phyloP scores from a whole-genome alignment of 73 alveolate genomes.

The Tetrahymena borealis region DNA sequence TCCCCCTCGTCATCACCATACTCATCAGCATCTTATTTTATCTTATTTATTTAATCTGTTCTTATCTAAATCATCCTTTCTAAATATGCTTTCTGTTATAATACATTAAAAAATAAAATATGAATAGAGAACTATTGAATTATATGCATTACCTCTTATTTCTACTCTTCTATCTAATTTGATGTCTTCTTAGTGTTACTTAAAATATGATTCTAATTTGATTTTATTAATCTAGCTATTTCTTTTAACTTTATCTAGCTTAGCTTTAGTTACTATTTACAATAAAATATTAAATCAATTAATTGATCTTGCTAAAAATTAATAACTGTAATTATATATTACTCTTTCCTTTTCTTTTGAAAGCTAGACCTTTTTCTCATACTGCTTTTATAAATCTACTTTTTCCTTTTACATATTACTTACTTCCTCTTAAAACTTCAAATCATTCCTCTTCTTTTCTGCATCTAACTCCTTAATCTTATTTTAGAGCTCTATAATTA shows the following conservation, averaged over 20 bases:
- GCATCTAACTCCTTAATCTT: neutral
- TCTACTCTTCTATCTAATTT: neutral
- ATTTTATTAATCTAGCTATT: neutral
- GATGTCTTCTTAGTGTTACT: neutral
- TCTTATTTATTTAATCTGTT: neutral
- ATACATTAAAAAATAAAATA: too few relatives aligned
- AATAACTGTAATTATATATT: too few relatives aligned
- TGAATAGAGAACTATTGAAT: neutral
- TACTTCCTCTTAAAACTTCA: neutral
- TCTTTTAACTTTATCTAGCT: neutral
- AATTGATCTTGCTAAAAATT: neutral
- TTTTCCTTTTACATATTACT: neutral
- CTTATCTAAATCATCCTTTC: neutral
- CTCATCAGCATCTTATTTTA: neutral
- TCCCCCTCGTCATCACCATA: neutral
- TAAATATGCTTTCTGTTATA: neutral
- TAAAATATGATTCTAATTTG: neutral
- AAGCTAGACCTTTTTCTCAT: neutral
- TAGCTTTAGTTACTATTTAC: neutral
- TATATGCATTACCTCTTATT: neutral
- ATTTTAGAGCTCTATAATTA: neutral
- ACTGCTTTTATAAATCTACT: neutral
- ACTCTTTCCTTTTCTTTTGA: neutral
- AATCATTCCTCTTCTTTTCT: neutral
- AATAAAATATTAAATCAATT: neutral